Evolutionary conservation across 2,329 filamentous ascomycete species (phyloP).

Genomic region (Phialemonium atrogriseum): DNA sequence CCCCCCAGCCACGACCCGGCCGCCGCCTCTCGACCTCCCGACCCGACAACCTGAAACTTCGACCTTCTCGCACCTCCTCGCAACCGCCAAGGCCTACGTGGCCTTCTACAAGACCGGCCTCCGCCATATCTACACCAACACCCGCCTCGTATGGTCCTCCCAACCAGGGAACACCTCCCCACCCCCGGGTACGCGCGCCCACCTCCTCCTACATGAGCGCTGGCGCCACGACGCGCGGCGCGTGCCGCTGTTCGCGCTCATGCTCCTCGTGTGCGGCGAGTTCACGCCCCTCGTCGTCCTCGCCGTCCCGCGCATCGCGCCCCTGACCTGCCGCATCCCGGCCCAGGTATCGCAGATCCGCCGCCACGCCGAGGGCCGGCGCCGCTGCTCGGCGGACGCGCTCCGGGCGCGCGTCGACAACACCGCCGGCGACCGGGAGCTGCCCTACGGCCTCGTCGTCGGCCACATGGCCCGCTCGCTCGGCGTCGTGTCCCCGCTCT

Average conservation of each 20-base stretch:
- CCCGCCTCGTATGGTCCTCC: conserved; percentile 38
- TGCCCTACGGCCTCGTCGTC: neutral
- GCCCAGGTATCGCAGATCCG: conserved; percentile 56
- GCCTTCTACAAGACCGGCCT: conserved; percentile 84
- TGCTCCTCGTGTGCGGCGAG: conserved; percentile 75
- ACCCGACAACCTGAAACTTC: conserved; percentile 35
- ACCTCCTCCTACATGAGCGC: conserved; percentile 63
- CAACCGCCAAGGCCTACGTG: conserved; percentile 66
- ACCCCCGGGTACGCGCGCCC: conserved; percentile 42
- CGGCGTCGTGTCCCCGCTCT: conserved; percentile 35
- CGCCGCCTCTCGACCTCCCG: conserved; percentile 60
- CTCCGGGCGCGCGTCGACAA: conserved; percentile 16
- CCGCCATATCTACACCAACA: conserved; percentile 64
- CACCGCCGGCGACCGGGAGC: neutral
- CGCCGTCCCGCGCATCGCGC: conserved; percentile 61
- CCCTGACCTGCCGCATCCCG: conserved; percentile 76
- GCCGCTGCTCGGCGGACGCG: conserved; percentile 39
- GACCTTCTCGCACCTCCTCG: conserved; percentile 44
- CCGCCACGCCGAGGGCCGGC: conserved; percentile 41
- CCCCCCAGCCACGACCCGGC: conserved; percentile 64
- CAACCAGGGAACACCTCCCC: conserved; percentile 25
- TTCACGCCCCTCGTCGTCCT: conserved; percentile 76
- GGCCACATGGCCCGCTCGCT: conserved; percentile 33
- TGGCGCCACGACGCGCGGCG: conserved; percentile 66
- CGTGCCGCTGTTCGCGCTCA: conserved; percentile 67